Evolutionary conservation across 2,329 filamentous ascomycete genomes (phyloP).

Genomic region (Fusarium bactridioides): DNA sequence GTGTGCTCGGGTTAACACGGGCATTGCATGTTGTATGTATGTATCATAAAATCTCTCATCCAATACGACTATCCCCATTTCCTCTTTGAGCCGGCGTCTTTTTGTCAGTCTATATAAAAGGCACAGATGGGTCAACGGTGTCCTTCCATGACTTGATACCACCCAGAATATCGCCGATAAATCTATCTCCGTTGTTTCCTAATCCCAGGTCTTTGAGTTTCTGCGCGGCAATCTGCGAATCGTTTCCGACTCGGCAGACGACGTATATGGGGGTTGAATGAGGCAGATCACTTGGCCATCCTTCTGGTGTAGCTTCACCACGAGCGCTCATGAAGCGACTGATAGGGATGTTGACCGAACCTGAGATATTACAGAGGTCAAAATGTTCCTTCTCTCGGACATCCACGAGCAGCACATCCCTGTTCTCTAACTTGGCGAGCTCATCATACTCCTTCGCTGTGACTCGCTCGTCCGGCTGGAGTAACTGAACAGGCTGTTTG

Average conservation of each 20-base stretch:
- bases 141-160: slow-evolving; percentile 78
- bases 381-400: slow-evolving; percentile 88
- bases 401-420: slow-evolving; percentile 73
- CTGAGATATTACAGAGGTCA: slow-evolving; percentile 77
- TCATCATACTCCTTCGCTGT: slow-evolving; percentile 67
- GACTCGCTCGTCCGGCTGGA: slow-evolving; percentile 72
- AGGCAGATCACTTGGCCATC: slow-evolving; percentile 51
- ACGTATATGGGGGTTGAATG: slow-evolving; percentile 69
- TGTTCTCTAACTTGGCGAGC: slow-evolving; percentile 17
- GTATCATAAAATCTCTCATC: slow-evolving; percentile 41
- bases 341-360: slow-evolving; percentile 75
- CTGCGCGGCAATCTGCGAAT: slow-evolving; percentile 75
- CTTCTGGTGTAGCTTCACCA: slow-evolving; percentile 40
- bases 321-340: slow-evolving; percentile 64
- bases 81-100: slow-evolving; percentile 20
- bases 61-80: slow-evolving; percentile 25
- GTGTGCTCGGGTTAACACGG: slow-evolving; percentile 30
- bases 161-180: slow-evolving; percentile 75
- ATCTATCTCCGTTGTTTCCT: slow-evolving; percentile 59
- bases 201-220: slow-evolving; percentile 70
- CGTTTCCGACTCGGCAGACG: slow-evolving; percentile 78
- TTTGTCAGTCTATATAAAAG: slow-evolving; percentile 54
- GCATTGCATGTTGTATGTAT: slow-evolving; percentile 44
- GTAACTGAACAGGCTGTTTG: slow-evolving; percentile 59
- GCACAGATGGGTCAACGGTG: slow-evolving; percentile 67